Base-by-base conservation (phyloP, 352 stramenopile species). In the Pythium guiyangense region DNA sequence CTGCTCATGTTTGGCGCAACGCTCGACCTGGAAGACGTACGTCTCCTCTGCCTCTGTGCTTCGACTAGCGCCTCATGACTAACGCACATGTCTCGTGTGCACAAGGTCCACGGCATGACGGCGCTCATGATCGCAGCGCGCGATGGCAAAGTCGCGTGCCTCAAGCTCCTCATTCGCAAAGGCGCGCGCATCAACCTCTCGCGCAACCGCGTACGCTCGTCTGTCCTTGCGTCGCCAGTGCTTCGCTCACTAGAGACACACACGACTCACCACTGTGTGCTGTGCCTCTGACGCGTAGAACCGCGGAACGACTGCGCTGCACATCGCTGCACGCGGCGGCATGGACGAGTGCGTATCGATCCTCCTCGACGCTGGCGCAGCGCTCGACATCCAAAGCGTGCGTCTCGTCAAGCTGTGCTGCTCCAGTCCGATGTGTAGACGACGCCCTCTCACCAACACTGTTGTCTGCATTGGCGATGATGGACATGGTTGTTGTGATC, bases 1-100 rank as follows among this genome's bases (percentile, higher is more conserved):
- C 62, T 94, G 60, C 60, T 94, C 18, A 92, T 92, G 82, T 94
- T 89, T 73, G 83, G 84, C 25, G 82, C 84, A 18, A 90, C 78
- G 49, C 69, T 94, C 10, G 84, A 94, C 55, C 59, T 92, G 27
- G 84, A 94, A 74, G 84, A 94, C 73, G 83, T 93, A 64, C 52
- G 69, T 43, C 42, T 46, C 49, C 5, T 49, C 6, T 31, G 11
- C 39, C 8, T 31, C 11, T 20, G 26, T 29, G 12, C 10, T 27
- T 12, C 1, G 39, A 44, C 18, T 45, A 14, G 14, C 18, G 18
- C 18, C 39, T 15, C 2, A 45, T 14, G 15, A 4, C n/a, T 22
- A 15, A 45, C 6, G 3, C 6, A 45, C 39, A 11, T 12, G 8
- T 10, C 5, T 37, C 31, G 5, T 11, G 31, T 37, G 31, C 8